These are phyloP conservation scores for Blastobotrys mokoenaii DNA, from an alignment of 805 yeast species.

Conservation along the genomic window DNA sequence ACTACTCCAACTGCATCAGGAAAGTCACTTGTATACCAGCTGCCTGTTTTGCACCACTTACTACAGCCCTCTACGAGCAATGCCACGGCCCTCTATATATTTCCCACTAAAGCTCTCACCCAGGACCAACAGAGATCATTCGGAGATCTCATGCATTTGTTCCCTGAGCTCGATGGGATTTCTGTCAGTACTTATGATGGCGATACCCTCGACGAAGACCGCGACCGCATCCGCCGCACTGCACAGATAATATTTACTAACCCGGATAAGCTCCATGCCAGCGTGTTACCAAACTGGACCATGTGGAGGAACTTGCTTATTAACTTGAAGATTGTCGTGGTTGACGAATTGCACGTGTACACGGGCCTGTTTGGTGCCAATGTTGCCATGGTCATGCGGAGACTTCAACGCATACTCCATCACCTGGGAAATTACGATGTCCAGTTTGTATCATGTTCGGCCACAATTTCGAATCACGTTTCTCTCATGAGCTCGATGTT, in stretches of 20 bases:
- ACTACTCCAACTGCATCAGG: constrained; percentile 98
- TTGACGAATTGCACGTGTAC: constrained; percentile 82
- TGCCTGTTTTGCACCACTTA: constrained; percentile 51
- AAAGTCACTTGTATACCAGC: constrained; percentile 83
- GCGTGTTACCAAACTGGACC: constrained; percentile 70
- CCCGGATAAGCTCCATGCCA: constrained; percentile 88
- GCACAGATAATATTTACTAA: constrained; percentile 86
- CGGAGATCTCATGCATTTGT: constrained; percentile 28
- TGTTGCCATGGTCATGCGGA: constrained; percentile 74
- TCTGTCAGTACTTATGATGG: constrained; percentile 85
- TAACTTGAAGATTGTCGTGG: constrained; percentile 62
- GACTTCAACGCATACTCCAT: constrained; percentile 60
- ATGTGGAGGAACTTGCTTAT: constrained; percentile 64
- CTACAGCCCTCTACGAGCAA: constrained; percentile 9
- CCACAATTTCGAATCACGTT: constrained; percentile 73
- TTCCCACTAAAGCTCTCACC: constrained; percentile 96
- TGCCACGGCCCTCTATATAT: constrained; percentile 72
- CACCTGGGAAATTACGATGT: constrained; percentile 44
- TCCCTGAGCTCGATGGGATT: constrained; percentile 35
- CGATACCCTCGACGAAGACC: constrained; percentile 59
- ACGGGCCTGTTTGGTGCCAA: constrained; percentile 85
- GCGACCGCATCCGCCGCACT: constrained; percentile 46
- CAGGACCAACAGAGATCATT: constrained; percentile 92
- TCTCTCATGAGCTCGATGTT: constrained; percentile 67
- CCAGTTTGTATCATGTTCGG: constrained; percentile 83